These are phyloP conservation scores for Trichoderma brevicompactum DNA, from an alignment of 2,329 filamentous ascomycete species.

Conservation along the genomic window DNA sequence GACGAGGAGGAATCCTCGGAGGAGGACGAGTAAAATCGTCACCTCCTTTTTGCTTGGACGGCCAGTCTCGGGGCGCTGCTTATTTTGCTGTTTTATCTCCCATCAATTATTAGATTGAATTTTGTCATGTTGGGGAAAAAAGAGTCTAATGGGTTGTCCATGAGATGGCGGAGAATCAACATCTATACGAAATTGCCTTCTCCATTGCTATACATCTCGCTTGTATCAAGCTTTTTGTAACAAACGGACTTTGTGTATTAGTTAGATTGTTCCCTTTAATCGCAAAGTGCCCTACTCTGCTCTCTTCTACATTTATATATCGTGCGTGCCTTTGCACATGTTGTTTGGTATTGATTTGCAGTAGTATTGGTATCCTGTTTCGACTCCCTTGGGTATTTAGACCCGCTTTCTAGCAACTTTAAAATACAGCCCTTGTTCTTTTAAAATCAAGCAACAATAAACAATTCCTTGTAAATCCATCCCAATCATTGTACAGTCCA, in stretches of 20 bases:
- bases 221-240: conserved; percentile 19
- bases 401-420: conserved; percentile 1
- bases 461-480: neutral
- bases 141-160: neutral
- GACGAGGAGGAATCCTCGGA: conserved; percentile 72
- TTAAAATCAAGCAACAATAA: neutral
- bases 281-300: conserved; percentile 31
- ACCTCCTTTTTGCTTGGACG: neutral
- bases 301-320: conserved; percentile 18
- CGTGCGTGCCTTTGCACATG: neutral
- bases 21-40: conserved; percentile 27
- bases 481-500: conserved; percentile 1
- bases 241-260: conserved; percentile 25
- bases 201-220: neutral
- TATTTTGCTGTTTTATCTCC: neutral
- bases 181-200: neutral
- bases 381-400: neutral
- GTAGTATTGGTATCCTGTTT: conserved; percentile 2
- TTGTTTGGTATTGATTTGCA: neutral
- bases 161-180: neutral
- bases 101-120: conserved; percentile 15
- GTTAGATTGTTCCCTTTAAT: conserved; percentile 32
- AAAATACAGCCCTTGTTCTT: neutral
- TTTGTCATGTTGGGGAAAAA: neutral
- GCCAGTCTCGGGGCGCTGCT: too few species aligned